These are phyloP conservation scores for Orychophragmus violaceus DNA, from an alignment of 345 rosid genomes.

Conservation along the genomic window DNA sequence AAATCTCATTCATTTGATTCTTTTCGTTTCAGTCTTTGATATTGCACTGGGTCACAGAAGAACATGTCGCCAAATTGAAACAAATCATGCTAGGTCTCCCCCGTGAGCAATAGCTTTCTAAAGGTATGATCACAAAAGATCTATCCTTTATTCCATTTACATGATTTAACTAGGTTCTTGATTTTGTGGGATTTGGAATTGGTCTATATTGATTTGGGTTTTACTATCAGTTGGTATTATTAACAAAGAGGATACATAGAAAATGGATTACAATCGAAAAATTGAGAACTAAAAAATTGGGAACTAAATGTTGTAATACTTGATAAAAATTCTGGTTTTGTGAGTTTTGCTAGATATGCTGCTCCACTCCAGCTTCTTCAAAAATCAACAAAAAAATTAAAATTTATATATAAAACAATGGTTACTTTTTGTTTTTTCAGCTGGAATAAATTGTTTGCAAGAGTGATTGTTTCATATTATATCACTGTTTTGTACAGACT, in stretches of 20 bases:
- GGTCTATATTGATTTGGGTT: neutral
- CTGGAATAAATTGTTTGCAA: too few species aligned
- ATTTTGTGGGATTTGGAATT: neutral
- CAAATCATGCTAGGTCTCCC: conserved; percentile 88
- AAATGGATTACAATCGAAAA: conserved; percentile 21
- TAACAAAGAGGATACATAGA: conserved; percentile 52
- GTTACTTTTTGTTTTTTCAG: too few species aligned
- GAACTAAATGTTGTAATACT: too few species aligned
- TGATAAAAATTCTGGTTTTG: too few species aligned
- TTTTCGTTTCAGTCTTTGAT: neutral
- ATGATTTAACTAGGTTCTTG: neutral
- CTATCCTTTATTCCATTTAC: neutral
- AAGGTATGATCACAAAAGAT: conserved; percentile 40
- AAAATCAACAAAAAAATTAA: too few species aligned
- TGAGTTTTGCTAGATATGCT: too few species aligned
- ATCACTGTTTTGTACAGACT: too few species aligned
- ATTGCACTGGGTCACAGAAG: conserved; percentile 39
- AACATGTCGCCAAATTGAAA: conserved; percentile 81
- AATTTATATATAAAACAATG: too few species aligned
- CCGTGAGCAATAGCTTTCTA: conserved; percentile 97
- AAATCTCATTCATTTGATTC: neutral
- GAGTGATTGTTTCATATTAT: too few species aligned
- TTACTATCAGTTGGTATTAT: conserved; percentile 38
- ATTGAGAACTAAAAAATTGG: conserved; percentile 3
- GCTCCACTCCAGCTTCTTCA: too few species aligned